phyloP scores from a whole-genome alignment of 23 red algal species.

The Agarophyton chilense region DNA sequence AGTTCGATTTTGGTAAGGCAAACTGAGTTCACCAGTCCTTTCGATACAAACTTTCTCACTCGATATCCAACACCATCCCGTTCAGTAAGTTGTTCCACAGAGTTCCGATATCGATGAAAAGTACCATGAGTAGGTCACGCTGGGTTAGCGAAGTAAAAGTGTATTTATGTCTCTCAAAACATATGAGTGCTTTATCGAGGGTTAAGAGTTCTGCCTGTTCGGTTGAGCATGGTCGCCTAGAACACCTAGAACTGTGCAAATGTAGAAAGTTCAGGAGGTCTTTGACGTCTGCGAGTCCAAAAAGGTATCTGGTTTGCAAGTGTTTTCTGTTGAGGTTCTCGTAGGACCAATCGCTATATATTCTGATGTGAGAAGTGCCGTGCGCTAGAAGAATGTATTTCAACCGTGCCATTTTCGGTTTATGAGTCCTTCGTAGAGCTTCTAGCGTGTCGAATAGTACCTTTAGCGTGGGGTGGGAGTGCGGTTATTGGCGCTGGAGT shows the following conservation, averaged over 20 bases:
- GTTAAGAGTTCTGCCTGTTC: conserved; percentile 18
- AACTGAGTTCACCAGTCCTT: background rate
- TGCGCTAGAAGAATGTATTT: background rate
- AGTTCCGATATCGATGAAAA: conserved; percentile 3
- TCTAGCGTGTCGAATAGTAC: background rate
- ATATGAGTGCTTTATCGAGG: background rate
- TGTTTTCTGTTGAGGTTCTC: conserved; percentile 6
- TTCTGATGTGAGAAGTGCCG: background rate
- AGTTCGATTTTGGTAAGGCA: background rate
- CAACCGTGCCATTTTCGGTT: background rate
- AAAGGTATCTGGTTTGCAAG: conserved; percentile 3
- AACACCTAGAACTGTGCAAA: background rate
- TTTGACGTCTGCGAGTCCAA: background rate
- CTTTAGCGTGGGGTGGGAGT: no score
- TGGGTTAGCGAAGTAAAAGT: background rate
- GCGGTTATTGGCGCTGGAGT: background rate
- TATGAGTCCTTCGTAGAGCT: background rate
- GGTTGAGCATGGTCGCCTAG: background rate
- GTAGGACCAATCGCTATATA: conserved; percentile 15
- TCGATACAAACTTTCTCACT: background rate
- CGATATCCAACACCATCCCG: background rate
- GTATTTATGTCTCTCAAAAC: background rate
- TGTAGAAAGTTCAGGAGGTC: background rate
- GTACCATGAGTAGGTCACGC: background rate
- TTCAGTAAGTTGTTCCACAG: conserved; percentile 22